phyloP scores from a whole-genome alignment of 306 rosid species.

The Lathyrus tuberosus region DNA sequence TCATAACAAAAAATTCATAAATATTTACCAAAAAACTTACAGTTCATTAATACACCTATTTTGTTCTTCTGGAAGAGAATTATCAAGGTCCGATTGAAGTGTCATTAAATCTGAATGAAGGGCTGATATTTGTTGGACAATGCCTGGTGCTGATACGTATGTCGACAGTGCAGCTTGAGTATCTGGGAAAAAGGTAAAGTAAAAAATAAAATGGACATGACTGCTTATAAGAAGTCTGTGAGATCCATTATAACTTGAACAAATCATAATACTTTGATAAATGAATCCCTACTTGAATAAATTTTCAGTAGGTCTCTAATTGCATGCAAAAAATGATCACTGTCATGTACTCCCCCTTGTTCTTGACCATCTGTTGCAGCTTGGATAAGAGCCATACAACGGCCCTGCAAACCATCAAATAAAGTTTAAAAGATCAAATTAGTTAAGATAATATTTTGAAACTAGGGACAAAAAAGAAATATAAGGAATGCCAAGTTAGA shows the following conservation, averaged over 20 bases:
- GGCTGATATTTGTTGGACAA: slow-evolving; percentile 88
- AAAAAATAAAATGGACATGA: slow-evolving; percentile 21
- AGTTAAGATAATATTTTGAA: slow-evolving; percentile 6
- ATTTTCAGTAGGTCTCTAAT: slow-evolving; percentile 93
- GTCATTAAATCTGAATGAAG: slow-evolving; percentile 83
- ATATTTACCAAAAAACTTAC: slow-evolving; percentile 56
- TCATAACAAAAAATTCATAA: slow-evolving; percentile 9
- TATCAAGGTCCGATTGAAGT: slow-evolving; percentile 88
- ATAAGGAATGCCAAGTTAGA: slow-evolving; percentile 23
- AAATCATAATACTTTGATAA: slow-evolving; percentile 26
- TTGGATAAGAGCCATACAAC: slow-evolving; percentile 87
- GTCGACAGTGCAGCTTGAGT: slow-evolving; percentile 81
- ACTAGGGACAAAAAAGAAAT: slow-evolving; percentile 25
- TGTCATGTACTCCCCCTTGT: slow-evolving; percentile 96
- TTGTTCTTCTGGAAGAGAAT: slow-evolving; percentile 95
- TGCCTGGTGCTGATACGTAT: slow-evolving; percentile 97
- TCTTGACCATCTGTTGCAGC: slow-evolving; percentile 94
- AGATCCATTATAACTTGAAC: slow-evolving; percentile 32
- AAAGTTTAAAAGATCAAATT: slow-evolving; percentile 28
- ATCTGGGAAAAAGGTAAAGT: slow-evolving; percentile 54
- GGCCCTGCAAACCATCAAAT: slow-evolving; percentile 57
- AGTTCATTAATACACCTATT: slow-evolving; percentile 91
- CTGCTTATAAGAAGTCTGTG: slow-evolving; percentile 35
- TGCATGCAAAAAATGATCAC: slow-evolving; percentile 87
- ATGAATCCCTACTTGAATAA: slow-evolving; percentile 70